Evolutionary conservation across 192 early-diverging fungal genomes (phyloP), one percentile per base, ranked within the genome.

Genomic region (Fimicolochytrium jonesii): DNA sequence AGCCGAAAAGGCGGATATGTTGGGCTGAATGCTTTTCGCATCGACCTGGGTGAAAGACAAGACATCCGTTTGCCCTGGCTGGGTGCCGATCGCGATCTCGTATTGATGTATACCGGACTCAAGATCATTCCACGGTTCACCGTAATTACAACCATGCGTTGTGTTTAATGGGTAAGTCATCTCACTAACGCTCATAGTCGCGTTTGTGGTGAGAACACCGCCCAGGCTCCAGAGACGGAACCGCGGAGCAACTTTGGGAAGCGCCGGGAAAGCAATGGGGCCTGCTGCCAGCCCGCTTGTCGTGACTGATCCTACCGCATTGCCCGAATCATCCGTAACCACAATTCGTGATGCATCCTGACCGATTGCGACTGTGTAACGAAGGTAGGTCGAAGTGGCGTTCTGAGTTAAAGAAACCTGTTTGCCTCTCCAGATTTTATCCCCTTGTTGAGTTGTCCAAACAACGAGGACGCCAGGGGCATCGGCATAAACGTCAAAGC

Each of bases 61-160:
- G 48, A 50, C 23, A 23, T 50, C 2, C 13, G 17, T 13, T 11
- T 18, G 13, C 13, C 11, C 23, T 15, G 25, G 26, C n/a, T 26
- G 7, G 13, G 52, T 33, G 17, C 11, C 26, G 13, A 33, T 22
- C 29, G 22, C 52, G 17, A 58, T 58, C 35, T 58, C 56, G 25
- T 58, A 58, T 43, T 58, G 41, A 22, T 42, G 36, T 43, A 58
- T 42, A 17, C 56, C 56, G 43, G 56, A 58, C 25, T 58, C 36
- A 22, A 28, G 56, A 26, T 58, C 56, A 42, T 17, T 17, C 11
- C 13, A 58, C 10, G 28, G 33, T 10, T 42, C 35, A n/a, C 36
- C 56, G 26, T 43, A 43, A 28, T 58, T 58, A 4, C 36, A 58
- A 1, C 17, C 17, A 23, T 55, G 33, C 17, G 22, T 50, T 18